Base-by-base conservation (phyloP, 2,329 filamentous ascomycete genomes). In the Hirsutella minnesotensis region DNA sequence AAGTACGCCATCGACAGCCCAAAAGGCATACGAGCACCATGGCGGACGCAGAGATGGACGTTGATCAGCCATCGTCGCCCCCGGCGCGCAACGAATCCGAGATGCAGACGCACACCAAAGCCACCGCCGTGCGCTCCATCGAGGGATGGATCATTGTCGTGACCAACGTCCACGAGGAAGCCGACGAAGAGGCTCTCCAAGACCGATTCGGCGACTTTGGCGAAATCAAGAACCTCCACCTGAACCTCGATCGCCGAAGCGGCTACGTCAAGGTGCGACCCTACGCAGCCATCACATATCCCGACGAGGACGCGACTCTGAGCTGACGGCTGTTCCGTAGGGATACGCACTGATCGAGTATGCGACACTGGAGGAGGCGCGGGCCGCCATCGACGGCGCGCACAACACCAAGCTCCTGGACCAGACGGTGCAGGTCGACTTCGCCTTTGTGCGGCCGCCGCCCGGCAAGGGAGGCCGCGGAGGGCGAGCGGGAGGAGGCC, bases 121-220 rank as follows among this genome's bases (percentile, higher is more conserved):
- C 85, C 43, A 86, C 81, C 1, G 86, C 86, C 20, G 86, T 92
- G 46, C 84, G 86, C 54, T 88, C 83, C 43, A 89, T 92, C 57
- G 86, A 92, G 65, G 86, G 86, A 53, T 92, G 86, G 86, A 92
- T 92, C 62, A 72, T 92, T 56, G 79, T 87, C 49, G 85, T 86
- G 51, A 89, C 85, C 41, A 92, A 92, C 56, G 82, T 92, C 29
- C 86, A 92, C 66, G 86, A 92, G 59, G 86, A 92, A 62, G 84
- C 86, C 40, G 83, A 82, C 53, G 86, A 92, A 65, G 86, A 92
- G 67, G 81, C 85, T 38, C 62, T 92, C 44, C 83, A 83, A 55
- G 86, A 92, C 60, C 73, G 79, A 61, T 92, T 92, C 60, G 83
- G 79, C 55, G 86, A 92, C 54, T 92, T 75, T 57, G 86, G 86